phyloP scores from a whole-genome alignment of 176 grass and related monocot species.

The Avena insularis region DNA sequence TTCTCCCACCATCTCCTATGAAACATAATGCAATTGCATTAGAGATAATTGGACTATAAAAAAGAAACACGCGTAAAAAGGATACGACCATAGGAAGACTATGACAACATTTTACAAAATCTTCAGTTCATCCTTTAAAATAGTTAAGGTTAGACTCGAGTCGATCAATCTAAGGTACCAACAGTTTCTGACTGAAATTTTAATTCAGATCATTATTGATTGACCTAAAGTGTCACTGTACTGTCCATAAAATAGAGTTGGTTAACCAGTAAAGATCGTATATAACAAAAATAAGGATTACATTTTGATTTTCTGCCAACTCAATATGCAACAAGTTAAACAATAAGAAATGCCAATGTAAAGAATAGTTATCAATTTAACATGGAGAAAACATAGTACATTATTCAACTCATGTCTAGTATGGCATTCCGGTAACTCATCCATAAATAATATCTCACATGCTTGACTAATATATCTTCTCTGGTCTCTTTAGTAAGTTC shows the following conservation, averaged over 20 bases:
- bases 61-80: background rate
- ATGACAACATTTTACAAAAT: slow-evolving; percentile 87
- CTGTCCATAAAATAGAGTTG: too few species aligned
- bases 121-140: slow-evolving; percentile 87
- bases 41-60: background rate
- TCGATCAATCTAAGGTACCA: slow-evolving; percentile 56
- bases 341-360: too few species aligned
- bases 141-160: slow-evolving; percentile 66
- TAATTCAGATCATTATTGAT: too few species aligned
- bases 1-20: background rate
- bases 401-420: background rate
- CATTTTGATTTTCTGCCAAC: background rate
- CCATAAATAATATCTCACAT: background rate
- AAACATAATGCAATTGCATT: background rate
- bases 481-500: background rate
- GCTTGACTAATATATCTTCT: background rate
- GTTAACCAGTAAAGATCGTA: too few species aligned
- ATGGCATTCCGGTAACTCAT: background rate
- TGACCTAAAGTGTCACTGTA: too few species aligned
- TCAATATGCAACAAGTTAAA: too few species aligned
- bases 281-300: too few species aligned
- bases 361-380: background rate
- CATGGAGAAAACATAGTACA: background rate
- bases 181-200: too few species aligned
- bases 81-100: slow-evolving; percentile 1